Percentiles rank a stretch among this genome's conserved stretches.
These are phyloP conservation scores for Leucocoprinus birnbaumii DNA, from an alignment of 768 basidiomycete species.

Conservation along the genomic window DNA sequence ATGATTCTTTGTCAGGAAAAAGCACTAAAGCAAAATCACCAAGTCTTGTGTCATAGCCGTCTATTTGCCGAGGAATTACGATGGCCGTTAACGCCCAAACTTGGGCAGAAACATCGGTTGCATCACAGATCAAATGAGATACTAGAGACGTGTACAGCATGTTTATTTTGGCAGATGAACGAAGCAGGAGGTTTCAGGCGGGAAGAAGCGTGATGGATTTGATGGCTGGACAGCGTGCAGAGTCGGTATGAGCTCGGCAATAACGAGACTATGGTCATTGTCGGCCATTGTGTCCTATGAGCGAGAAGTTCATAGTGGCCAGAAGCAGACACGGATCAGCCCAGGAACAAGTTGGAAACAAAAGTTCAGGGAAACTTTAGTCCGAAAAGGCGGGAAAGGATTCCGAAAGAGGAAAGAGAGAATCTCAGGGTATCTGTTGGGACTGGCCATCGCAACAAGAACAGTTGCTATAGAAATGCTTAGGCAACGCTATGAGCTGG, in stretches of 20 bases:
- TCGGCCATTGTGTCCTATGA: background rate
- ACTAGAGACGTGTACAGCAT: constrained; percentile 10
- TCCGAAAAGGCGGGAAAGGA: background rate
- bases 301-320: background rate
- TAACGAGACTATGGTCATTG: background rate
- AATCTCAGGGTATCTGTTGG: too few relatives aligned
- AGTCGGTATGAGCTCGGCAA: background rate
- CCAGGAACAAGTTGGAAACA: background rate
- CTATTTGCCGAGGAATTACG: background rate
- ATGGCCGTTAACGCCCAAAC: background rate
- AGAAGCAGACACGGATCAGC: background rate
- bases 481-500: constrained; percentile 1
- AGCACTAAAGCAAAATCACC: background rate
- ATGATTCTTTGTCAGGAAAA: too few relatives aligned
- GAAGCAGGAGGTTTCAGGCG: constrained; percentile 3
- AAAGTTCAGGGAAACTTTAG: background rate
- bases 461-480: constrained; percentile 11
- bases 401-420: background rate
- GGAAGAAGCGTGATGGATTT: constrained; percentile 3
- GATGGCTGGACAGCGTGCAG: background rate
- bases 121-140: constrained; percentile 9
- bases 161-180: constrained; percentile 9
- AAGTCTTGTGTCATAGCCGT: background rate
- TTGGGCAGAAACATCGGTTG: background rate
- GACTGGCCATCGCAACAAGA: background rate